Evolutionary conservation across 345 rosid genomes (phyloP).

Genomic region (Pelargonium nanum): DNA sequence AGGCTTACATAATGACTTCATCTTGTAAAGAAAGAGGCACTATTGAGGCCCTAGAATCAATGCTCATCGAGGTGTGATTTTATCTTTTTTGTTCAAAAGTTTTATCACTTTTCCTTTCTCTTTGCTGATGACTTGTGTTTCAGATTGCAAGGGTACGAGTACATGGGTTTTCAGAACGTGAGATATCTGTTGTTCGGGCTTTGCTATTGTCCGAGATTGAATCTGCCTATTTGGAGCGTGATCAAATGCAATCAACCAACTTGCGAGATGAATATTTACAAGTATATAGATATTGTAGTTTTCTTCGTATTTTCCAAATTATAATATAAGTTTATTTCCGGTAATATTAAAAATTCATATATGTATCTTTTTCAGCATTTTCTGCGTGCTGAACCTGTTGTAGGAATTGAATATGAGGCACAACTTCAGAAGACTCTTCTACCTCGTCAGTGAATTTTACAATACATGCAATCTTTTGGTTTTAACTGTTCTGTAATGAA

Average conservation of each 20-base stretch:
- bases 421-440: slow-evolving; percentile 81
- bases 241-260: slow-evolving; percentile 83
- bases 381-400: slow-evolving; percentile 70
- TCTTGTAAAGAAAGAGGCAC: slow-evolving; percentile 80
- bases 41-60: slow-evolving; percentile 68
- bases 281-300: slow-evolving; percentile 26
- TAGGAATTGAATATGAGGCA: slow-evolving; percentile 81
- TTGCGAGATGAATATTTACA: slow-evolving; percentile 80
- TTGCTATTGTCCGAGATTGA: slow-evolving; percentile 77
- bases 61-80: slow-evolving; percentile 66
- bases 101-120: slow-evolving; percentile 4
- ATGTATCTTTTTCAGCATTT: slow-evolving; percentile 30
- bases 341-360: not conserved
- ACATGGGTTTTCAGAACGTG: slow-evolving; percentile 92
- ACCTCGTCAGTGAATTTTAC: slow-evolving; percentile 55
- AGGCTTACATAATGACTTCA: slow-evolving; percentile 73
- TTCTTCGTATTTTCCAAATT: slow-evolving; percentile 4
- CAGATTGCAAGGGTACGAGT: slow-evolving; percentile 83
- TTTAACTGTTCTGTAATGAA: slow-evolving; percentile 12
- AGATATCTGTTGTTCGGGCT: slow-evolving; percentile 72
- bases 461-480: not conserved
- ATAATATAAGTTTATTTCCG: not conserved
- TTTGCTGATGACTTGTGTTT: slow-evolving; percentile 16
- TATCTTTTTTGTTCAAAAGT: slow-evolving; percentile 3
- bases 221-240: slow-evolving; percentile 93